Evolutionary conservation across 805 yeast genomes (phyloP), one percentile per base, ranked within the genome.

Genomic region (Maudiozyma barnettii): DNA sequence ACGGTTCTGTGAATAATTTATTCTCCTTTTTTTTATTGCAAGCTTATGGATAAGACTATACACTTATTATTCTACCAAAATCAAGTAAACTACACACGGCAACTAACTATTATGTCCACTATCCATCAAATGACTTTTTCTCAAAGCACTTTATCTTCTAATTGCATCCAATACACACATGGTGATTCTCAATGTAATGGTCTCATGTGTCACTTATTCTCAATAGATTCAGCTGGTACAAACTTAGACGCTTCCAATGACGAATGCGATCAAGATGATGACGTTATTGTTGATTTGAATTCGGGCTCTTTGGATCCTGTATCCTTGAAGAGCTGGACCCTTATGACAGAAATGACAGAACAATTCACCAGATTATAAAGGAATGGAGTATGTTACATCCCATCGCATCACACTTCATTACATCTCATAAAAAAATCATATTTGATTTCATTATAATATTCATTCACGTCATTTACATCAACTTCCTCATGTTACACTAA

Each of bases 241-340:
- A 19, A 19, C 9, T 20, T 13, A 19, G 40, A 41, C 19, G 21
- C 31, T n/a, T 45, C 44, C 6, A 44, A 43, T 8, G 22, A 21
- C 8, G 19, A 37, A 16, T 16, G 22, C n/a, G 30, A 21, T 14
- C 57, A 54, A 5, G 51, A 46, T 2, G 66, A 63, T 18, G 67
- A 63, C 46, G 42, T 58, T 48, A 48, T 63, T 30, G 67, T 63
- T 14, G 67, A 63, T 47, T 48, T 63, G 29, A 56, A 47, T 43
- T 51, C 64, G 0, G 66, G 67, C 5, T 58, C 64, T 5, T 44
- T 61, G 22, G 54, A 52, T 18, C 59, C 67, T 1, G 57, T 58
- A 26, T 51, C 55, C 30, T 45, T 61, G 43, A 51, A 53, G 22
- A 54, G 47, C 31, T 62, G 59, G 58, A 45, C 45, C 20, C 45